These are phyloP conservation scores for Agrocybe praecox DNA, from an alignment of 768 basidiomycete genomes.

Conservation along the genomic window DNA sequence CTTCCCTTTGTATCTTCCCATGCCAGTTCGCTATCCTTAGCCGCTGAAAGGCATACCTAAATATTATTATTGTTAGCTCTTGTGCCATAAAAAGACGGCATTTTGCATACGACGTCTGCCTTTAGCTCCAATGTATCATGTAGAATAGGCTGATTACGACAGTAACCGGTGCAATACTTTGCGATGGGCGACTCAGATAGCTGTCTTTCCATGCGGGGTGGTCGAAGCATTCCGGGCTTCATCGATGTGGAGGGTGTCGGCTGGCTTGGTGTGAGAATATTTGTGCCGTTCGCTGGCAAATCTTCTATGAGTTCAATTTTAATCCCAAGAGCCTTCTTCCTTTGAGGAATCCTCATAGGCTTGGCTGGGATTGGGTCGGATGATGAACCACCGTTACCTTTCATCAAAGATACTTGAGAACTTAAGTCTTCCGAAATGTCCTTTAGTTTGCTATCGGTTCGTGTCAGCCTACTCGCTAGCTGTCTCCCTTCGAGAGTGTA, in stretches of 20 bases:
- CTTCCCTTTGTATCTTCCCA: no score
- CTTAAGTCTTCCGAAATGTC: no score
- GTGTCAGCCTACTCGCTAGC: not conserved
- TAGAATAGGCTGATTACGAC: not conserved
- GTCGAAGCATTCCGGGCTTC: not conserved
- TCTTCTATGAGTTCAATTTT: no score
- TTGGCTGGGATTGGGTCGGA: no score
- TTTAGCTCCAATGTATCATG: not conserved
- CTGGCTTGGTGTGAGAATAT: not conserved
- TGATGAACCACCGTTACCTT: no score
- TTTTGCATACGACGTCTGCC: conserved; percentile 10
- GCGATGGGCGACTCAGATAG: conserved; percentile 5
- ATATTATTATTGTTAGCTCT: no score
- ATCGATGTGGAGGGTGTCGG: not conserved
- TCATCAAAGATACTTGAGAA: no score
- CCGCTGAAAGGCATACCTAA: not conserved
- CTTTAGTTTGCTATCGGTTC: no score
- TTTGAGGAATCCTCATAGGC: no score
- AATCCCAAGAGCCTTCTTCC: no score
- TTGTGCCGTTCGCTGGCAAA: no score
- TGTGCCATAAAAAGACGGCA: not conserved
- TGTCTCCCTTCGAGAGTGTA: not conserved
- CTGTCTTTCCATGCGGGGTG: not conserved
- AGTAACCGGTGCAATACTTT: conserved; percentile 11
- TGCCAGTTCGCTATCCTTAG: no score